Evolutionary conservation across 495 filamentous ascomycete species (phyloP), one percentile per base, ranked within the genome.

Genomic region (Podospora didyma): DNA sequence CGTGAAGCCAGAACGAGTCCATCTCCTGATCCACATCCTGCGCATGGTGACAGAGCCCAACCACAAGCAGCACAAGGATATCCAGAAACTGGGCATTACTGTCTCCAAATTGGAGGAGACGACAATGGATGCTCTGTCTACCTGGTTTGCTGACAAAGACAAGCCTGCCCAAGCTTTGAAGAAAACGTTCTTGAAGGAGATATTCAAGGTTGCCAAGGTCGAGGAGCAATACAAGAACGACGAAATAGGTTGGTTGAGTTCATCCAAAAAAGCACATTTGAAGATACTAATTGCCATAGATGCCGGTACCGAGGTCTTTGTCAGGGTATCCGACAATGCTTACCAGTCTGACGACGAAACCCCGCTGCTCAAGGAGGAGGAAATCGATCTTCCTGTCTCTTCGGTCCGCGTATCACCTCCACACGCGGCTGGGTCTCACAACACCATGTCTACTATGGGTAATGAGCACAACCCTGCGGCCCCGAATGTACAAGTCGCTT

Each of bases 121-220:
- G 1, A 77, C 77, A 0, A 72, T 62, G 54, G 79, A 83, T 28
- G 69, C 73, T 0, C 62, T 83, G 19, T 69, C 71, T 1, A 52
- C 61, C 6, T 81, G 70, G 61, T 80, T 79, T 54, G 62, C 60
- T 20, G 74, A 77, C 34, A 73, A 73, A 10, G 71, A 72, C 5
- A 73, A 70, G 7, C 68, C 69, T 1, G 68, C 62, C 14, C 81
- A 82, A 35, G 41, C 54, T 3, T 60, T 64, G 26, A 81, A 79
- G 64, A 73, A 62, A 52, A 56, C 69, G 1, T 76, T 65, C 20
- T 53, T 90, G 19, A 82, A 84, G 56, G 86, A 88, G 64, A 81
- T 89, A 5, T 89, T 87, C 65, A 82, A 80, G 52, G 79, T 89
- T 19, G 85, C 87, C 20, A 74, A 75, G 49, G 69, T 74, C 60